These are phyloP conservation scores for Cafeteria roenbergensis DNA, from an alignment of 108 stramenopile species.

Conservation along the genomic window DNA sequence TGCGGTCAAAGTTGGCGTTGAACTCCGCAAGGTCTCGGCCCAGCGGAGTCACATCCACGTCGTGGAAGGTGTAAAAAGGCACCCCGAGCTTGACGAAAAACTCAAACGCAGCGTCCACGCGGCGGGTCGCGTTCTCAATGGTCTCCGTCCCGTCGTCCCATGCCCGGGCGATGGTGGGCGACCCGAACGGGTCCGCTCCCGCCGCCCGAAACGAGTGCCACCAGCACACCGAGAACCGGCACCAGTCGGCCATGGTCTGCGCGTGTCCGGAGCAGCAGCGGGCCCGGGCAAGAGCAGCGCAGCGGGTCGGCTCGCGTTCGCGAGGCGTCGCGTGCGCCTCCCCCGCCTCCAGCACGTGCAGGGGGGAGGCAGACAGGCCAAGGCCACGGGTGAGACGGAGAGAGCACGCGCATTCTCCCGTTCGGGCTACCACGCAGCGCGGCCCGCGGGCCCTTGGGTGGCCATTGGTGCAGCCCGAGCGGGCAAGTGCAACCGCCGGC, in stretches of 20 bases:
- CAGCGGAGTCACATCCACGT: slow-evolving; percentile 51
- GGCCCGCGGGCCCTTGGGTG: too few species aligned
- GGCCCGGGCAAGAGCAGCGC: neutral
- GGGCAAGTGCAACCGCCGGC: neutral
- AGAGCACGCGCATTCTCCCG: too few species aligned
- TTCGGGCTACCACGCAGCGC: too few species aligned
- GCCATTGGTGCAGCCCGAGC: too few species aligned
- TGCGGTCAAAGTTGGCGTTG: slow-evolving; percentile 35
- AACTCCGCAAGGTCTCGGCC: slow-evolving; percentile 40
- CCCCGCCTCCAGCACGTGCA: neutral
- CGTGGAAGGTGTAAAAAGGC: slow-evolving; percentile 57
- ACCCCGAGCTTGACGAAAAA: slow-evolving; percentile 50
- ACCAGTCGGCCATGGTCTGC: slow-evolving; percentile 35
- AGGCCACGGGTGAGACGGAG: neutral
- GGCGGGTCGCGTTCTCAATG: slow-evolving; percentile 42
- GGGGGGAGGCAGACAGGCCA: neutral
- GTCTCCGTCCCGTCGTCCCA: slow-evolving; percentile 41
- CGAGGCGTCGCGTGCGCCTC: neutral
- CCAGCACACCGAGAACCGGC: slow-evolving; percentile 47
- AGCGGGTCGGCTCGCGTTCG: neutral
- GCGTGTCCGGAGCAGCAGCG: neutral
- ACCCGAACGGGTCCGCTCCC: slow-evolving; percentile 50
- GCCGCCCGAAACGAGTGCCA: slow-evolving; percentile 56
- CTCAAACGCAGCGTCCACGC: slow-evolving; percentile 52
- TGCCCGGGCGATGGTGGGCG: slow-evolving; percentile 33